A percentile compares a stretch with the other conserved stretches of the same genome.
Evolutionary conservation across 192 early-diverging fungal genomes (phyloP).

Genomic region (Coemansia sp.): DNA sequence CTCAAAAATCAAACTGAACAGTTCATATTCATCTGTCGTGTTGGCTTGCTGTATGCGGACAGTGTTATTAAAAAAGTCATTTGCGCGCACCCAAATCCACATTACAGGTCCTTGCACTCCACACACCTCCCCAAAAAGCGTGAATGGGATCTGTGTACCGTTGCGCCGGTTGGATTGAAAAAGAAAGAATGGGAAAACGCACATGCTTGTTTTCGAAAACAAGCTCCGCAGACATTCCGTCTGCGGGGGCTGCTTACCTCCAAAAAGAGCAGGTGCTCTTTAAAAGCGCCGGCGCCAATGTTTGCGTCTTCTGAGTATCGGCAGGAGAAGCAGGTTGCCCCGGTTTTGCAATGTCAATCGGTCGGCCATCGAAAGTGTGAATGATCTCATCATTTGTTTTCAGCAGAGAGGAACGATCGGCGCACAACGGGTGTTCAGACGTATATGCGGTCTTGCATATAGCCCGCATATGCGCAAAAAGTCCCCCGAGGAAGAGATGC

Average conservation of each 20-base stretch:
- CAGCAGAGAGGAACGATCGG: not conserved
- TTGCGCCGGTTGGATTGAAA: not conserved
- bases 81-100: not conserved
- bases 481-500: not conserved
- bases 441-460: slow-evolving; percentile 1
- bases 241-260: no score
- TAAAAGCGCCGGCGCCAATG: not conserved
- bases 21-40: not conserved
- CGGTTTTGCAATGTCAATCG: not conserved
- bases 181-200: not conserved
- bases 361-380: not conserved
- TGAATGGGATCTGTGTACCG: not conserved
- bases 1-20: not conserved
- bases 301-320: not conserved
- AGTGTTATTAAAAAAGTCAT: not conserved
- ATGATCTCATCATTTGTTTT: not conserved
- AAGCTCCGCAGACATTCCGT: not conserved
- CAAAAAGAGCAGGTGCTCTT: not conserved
- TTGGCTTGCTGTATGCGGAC: not conserved
- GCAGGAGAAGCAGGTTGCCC: not conserved
- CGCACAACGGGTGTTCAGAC: slow-evolving; percentile 3
- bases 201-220: not conserved
- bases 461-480: slow-evolving; percentile 6
- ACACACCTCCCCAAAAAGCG: not conserved
- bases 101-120: not conserved